A percentile compares a stretch with the other conserved stretches of the same genome.
phyloP scores from a whole-genome alignment of 1,139 yeast species.

The Scheffersomyces quercinus region DNA sequence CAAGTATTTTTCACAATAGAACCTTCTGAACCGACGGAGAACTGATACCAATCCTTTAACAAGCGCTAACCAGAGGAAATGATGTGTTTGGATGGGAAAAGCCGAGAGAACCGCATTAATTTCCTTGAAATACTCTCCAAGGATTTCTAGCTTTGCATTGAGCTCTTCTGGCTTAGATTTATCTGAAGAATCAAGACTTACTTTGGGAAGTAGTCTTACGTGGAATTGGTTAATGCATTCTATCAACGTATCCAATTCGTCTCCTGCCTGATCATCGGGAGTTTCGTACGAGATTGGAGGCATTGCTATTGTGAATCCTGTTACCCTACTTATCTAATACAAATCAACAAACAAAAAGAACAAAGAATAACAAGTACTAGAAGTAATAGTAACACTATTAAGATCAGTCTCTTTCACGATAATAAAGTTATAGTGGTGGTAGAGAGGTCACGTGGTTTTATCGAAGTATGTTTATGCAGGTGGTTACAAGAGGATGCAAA shows the following conservation, averaged over 20 bases:
- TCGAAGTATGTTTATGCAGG: no score
- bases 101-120: conserved; percentile 13
- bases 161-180: conserved; percentile 7
- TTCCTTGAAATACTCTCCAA: conserved; percentile 23
- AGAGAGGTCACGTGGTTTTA: no score
- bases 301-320: no score
- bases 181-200: neutral
- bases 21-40: neutral
- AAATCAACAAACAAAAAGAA: no score
- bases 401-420: no score
- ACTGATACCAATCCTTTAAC: neutral
- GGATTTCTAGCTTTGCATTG: conserved; percentile 13
- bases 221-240: neutral
- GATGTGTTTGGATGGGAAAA: conserved; percentile 13
- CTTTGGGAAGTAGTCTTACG: neutral
- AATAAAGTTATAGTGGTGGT: no score
- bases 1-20: neutral
- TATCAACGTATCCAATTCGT: neutral
- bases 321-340: no score
- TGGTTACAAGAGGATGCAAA: no score
- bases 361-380: no score
- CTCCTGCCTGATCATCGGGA: neutral
- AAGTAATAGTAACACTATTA: no score
- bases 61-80: conserved; percentile 19
- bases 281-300: neutral